Base-by-base conservation (phyloP, 1,139 yeast species). In the Candida pseudoviswanathii region DNA sequence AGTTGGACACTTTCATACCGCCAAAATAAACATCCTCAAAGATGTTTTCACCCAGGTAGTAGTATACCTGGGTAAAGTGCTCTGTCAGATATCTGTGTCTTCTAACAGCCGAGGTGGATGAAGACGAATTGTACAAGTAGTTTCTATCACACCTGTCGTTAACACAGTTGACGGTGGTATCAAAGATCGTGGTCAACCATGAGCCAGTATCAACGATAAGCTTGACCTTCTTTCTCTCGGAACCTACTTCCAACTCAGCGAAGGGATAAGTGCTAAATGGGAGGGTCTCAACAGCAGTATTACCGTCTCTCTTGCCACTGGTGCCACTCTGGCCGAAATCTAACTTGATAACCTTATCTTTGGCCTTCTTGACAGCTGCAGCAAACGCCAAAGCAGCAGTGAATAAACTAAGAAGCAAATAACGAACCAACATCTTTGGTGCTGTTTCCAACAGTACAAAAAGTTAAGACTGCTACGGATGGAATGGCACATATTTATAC, bases 201-300 rank as follows among this genome's bases (percentile, higher is more conserved):
- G 29, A 22, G 21, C 48, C 48, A 34, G 48, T 45, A 31, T 45
- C 47, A 8, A 33, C 32, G 5, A 10, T 8, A 40, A 33, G 25
- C 9, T 5, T 11, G 21, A 45, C 41, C n/a, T 26, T n/a, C 16
- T 45, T 41, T 36, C 37, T 29, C 21, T 41, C 41, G 22, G 48
- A 45, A 3, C 48, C 48, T 34, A 45, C 25, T n/a, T 22, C 3
- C 5, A 41, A 8, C 7, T 32, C 30, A 27, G 9, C 30, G 9
- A 1, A 27, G 16, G 16, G 16, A 16, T 16, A 16, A 16, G 16
- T 2, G 16, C 16, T 16, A 16, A 16, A 16, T 16, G 16, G 16
- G 16, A 16, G 16, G 1, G 16, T 16, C 16, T 16, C 16, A 16
- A 16, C 16, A 16, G 16, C 16, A 16, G 16, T 16, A 16, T 16